Conservation (phyloP, 1,139 yeast species). For the Blastobotrys arbuscula region DNA sequence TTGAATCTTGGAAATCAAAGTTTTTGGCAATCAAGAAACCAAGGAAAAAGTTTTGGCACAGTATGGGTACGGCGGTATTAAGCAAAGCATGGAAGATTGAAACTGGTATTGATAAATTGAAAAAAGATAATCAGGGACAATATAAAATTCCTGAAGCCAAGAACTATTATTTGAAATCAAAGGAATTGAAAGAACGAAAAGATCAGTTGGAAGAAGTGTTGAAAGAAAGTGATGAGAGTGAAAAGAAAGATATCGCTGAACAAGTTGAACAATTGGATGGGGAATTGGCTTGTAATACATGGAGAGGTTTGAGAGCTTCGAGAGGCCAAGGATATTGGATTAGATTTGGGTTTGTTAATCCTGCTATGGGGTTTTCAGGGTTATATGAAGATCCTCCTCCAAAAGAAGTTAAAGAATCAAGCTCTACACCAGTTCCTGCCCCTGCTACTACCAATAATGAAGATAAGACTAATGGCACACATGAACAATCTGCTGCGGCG, state of each 20-base stretch:
- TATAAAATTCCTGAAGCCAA: conserved; percentile 21
- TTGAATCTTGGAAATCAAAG: conserved; percentile 15
- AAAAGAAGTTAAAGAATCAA: conserved; percentile 1
- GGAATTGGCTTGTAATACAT: conserved; percentile 25
- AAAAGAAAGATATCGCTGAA: conserved; percentile 7
- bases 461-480: too few species aligned
- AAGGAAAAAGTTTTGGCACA: conserved; percentile 28
- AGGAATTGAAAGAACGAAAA: neutral
- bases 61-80: conserved; percentile 36
- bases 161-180: conserved; percentile 19
- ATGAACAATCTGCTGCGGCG: too few species aligned
- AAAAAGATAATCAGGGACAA: conserved; percentile 9
- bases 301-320: conserved; percentile 35
- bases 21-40: conserved; percentile 21
- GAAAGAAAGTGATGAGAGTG: conserved; percentile 7
- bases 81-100: conserved; percentile 31
- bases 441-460: neutral
- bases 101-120: conserved; percentile 27
- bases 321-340: conserved; percentile 31
- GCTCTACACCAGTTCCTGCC: neutral
- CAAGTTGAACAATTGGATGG: conserved; percentile 15
- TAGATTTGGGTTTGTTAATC: conserved; percentile 25
- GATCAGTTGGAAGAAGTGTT: neutral
- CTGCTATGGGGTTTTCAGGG: conserved; percentile 26
- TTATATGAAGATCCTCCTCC: conserved; percentile 17